A percentile compares a stretch with the other conserved stretches of the same genome.
Conservation (phyloP, 148 eudicot species). For the Fagopyrum homotropicum region DNA sequence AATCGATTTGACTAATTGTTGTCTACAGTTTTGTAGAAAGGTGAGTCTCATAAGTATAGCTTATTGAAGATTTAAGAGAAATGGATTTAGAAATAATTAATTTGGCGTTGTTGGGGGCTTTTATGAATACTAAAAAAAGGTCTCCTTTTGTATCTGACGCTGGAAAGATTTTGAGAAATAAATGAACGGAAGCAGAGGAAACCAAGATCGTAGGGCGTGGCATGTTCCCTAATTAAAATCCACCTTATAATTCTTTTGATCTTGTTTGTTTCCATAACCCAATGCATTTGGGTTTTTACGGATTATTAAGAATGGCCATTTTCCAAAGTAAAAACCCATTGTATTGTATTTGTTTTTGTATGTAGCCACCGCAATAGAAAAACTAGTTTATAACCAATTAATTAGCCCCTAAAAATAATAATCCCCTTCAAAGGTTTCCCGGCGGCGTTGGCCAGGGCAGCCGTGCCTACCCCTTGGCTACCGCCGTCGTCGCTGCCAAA, state of each 20-base stretch:
- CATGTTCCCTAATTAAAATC: no score
- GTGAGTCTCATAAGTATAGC: no score
- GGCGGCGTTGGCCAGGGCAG: constrained; percentile 9
- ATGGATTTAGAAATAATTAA: no score
- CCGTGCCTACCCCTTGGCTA: neutral
- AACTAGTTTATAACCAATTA: neutral
- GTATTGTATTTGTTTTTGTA: neutral
- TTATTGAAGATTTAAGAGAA: no score
- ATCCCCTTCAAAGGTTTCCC: neutral
- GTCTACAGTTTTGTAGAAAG: no score
- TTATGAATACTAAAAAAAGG: no score
- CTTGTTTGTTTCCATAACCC: neutral
- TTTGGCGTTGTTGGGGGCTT: no score
- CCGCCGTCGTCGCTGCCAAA: neutral
- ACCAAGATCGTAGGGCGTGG: no score
- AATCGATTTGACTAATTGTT: no score
- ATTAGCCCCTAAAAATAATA: neutral
- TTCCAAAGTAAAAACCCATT: neutral
- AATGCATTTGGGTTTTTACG: neutral
- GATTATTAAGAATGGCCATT: neutral
- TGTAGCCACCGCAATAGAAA: neutral
- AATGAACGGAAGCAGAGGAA: no score
- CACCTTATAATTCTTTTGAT: neutral
- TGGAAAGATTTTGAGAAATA: no score
- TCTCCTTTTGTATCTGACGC: no score